Percentiles rank a stretch among this genome's conserved stretches.
These are phyloP conservation scores for Polysphondylium violaceum DNA, from an alignment of 78 protist species.

Conservation along the genomic window DNA sequence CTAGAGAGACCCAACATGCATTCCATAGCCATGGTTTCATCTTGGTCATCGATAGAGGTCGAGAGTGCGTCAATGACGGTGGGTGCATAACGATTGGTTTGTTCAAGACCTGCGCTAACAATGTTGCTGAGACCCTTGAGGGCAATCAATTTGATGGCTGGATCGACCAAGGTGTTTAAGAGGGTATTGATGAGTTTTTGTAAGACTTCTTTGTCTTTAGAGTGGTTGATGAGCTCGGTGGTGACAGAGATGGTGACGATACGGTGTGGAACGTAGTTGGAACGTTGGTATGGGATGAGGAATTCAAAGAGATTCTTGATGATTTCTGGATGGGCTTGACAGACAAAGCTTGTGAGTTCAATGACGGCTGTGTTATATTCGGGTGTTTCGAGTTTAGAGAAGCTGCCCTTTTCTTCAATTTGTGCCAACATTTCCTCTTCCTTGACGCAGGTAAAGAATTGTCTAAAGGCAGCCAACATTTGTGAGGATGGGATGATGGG, in stretches of 20 bases:
- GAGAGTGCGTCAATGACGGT: constrained; percentile 81
- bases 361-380: constrained; percentile 10
- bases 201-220: constrained; percentile 39
- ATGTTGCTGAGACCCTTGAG: constrained; percentile 81
- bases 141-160: constrained; percentile 33
- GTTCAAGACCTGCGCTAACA: constrained; percentile 53
- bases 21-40: constrained; percentile 83
- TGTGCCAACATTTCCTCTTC: constrained; percentile 20
- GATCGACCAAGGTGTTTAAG: constrained; percentile 62
- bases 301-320: constrained; percentile 31
- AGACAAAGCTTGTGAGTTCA: constrained; percentile 18
- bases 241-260: constrained; percentile 41
- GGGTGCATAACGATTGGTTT: constrained; percentile 81
- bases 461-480: constrained; percentile 61
- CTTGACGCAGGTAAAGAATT: constrained; percentile 60
- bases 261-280: constrained; percentile 62
- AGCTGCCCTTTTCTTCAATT: constrained; percentile 43
- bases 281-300: constrained; percentile 58
- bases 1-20: constrained; percentile 83
- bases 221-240: constrained; percentile 71
- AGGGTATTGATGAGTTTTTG: constrained; percentile 73
- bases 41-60: constrained; percentile 79
- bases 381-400: constrained; percentile 23
- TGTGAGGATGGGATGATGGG: constrained; percentile 55
- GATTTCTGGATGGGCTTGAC: constrained; percentile 64